Base-by-base conservation (phyloP, 2,329 filamentous ascomycete species). In the Colletotrichum chrysophilum region DNA sequence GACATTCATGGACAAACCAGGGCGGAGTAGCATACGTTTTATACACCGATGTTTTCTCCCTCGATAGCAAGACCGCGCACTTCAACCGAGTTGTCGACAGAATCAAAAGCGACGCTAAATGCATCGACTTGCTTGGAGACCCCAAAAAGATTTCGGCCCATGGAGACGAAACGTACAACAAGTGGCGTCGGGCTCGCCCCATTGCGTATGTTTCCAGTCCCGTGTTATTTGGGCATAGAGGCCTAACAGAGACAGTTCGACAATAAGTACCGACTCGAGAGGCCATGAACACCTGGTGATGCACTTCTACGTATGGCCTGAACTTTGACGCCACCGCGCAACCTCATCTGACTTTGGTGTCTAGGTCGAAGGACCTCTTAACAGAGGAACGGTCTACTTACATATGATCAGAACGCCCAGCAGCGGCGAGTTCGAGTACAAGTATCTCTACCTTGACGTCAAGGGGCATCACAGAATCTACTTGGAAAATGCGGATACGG, bases 11-110 rank as follows among this genome's bases (percentile, higher is more conserved):
- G 69, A 65, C 60, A 64, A 30, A 38, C 58, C 79, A 96, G 94
- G 92, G 92, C 76, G 93, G 92, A n/a, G 94, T 98, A 12, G 90
- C 89, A 70, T 95, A 95, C 80, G 89, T 97, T 66, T 88, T 98
- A 26, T 98, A 94, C 85, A 90, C 91, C 5, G 95, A 98, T 77
- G 94, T 98, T 60, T 95, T 98, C 84, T 94, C 94, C 5, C 90
- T 94, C 24, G 94, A 96, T 81, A 97, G 95, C 87, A 96, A 95
- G 85, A 96, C 94, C 18, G 91, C 93, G 72, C 93, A 97, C 82
- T 98, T 98, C 89, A 98, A 97, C 86, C 93, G 94, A 77, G 95
- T 95, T 1, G 94, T 97, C 64, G 91, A 94, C 81, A 92, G 93
- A 76, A 93, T 98, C 82, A 95, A 93, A 82, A 89, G 90, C 68